Evolutionary conservation across 768 basidiomycete species (phyloP).

Genomic region (Porpolomopsis calyptriformis): DNA sequence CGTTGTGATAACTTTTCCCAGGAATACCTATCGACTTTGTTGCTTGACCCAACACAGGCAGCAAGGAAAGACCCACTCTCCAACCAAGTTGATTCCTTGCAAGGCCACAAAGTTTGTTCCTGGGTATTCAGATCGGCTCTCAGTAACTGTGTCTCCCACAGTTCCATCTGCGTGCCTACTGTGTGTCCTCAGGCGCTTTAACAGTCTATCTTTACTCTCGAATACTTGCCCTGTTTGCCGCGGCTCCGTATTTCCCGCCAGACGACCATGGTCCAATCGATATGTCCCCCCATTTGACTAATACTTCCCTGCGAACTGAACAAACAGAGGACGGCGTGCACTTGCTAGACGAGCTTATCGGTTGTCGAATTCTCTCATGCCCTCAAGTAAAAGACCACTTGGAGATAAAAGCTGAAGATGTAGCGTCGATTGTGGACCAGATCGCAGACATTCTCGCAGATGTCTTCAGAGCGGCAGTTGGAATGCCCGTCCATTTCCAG

Average conservation of each 20-base stretch:
- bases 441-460: conserved; percentile 62
- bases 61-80: conserved; percentile 15
- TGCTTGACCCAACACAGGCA: conserved; percentile 59
- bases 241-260: conserved; percentile 54
- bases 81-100: conserved; percentile 16
- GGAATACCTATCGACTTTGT: conserved; percentile 77
- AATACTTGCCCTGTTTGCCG: conserved; percentile 82
- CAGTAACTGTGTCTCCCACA: conserved; percentile 21
- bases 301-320: conserved; percentile 75
- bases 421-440: conserved; percentile 42
- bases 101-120: conserved; percentile 49
- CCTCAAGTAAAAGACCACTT: conserved; percentile 3
- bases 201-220: conserved; percentile 72
- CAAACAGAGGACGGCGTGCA: conserved; percentile 62
- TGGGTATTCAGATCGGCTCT: neutral
- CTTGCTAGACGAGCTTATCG: conserved; percentile 70
- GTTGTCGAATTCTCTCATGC: conserved; percentile 41
- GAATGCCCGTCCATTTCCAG: conserved; percentile 80
- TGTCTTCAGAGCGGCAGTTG: conserved; percentile 75
- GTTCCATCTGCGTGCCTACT: conserved; percentile 94
- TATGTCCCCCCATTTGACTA: conserved; percentile 77
- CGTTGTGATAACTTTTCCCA: conserved; percentile 22
- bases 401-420: conserved; percentile 24
- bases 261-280: conserved; percentile 27
- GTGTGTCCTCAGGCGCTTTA: conserved; percentile 64